Conservation (phyloP, 2,329 filamentous ascomycete genomes). For the Colletotrichum destructivum region DNA sequence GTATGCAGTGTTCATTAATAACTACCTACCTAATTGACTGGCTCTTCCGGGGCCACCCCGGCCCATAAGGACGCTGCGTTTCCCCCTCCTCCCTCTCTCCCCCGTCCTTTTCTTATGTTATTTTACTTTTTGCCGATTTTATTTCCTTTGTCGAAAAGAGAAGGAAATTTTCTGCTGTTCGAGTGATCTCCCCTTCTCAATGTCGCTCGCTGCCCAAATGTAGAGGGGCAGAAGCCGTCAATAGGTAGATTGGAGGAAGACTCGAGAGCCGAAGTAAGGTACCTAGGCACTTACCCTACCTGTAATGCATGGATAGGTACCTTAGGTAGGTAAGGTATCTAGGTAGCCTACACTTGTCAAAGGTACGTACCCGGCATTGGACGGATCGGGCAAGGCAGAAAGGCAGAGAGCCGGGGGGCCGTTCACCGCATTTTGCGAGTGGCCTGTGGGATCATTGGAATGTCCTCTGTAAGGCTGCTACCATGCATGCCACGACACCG, state of each 20-base stretch:
- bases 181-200: background rate
- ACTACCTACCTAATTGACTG: no score
- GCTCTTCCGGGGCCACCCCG: slow-evolving; percentile 19
- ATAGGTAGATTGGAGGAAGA: background rate
- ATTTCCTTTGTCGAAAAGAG: no score
- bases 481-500: background rate
- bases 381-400: background rate
- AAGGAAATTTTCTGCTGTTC: background rate
- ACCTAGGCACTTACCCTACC: background rate
- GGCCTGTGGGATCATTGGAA: background rate
- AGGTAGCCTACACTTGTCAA: no score
- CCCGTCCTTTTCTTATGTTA: background rate
- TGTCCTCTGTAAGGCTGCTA: background rate
- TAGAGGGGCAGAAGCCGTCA: slow-evolving; percentile 8
- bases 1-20: no score
- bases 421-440: slow-evolving; percentile 37
- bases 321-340: background rate
- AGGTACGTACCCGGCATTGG: slow-evolving; percentile 2
- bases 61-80: background rate
- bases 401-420: slow-evolving; percentile 27
- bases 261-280: background rate
- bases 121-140: background rate
- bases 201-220: slow-evolving; percentile 1
- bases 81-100: background rate
- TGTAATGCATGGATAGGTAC: no score